These are phyloP conservation scores for Epichloe elymi DNA, from an alignment of 2,329 filamentous ascomycete species.

Conservation along the genomic window DNA sequence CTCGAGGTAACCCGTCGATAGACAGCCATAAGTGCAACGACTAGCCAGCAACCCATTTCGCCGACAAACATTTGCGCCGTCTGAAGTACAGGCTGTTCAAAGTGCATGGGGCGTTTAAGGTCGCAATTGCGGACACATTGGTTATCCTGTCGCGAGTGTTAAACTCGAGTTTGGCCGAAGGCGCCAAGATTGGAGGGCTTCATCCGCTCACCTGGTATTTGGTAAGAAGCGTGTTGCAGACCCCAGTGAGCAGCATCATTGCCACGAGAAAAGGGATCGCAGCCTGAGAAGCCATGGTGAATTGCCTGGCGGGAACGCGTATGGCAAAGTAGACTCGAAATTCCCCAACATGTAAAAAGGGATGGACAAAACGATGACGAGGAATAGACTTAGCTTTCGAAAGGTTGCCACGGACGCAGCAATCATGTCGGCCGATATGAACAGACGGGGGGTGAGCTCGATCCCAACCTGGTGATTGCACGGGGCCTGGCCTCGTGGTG, in stretches of 20 bases:
- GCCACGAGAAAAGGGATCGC: slow-evolving; percentile 74
- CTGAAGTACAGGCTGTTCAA: slow-evolving; percentile 93
- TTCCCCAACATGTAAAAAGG: not conserved
- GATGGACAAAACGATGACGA: not conserved
- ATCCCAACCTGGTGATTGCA: not conserved
- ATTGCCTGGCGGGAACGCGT: not conserved
- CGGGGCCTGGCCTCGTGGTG: not conserved
- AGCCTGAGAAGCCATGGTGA: slow-evolving; percentile 53
- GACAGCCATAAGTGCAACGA: slow-evolving; percentile 58
- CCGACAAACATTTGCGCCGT: slow-evolving; percentile 97
- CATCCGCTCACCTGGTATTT: slow-evolving; percentile 67
- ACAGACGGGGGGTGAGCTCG: not conserved
- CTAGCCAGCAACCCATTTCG: slow-evolving; percentile 91
- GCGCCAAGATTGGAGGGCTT: not conserved
- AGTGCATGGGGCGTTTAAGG: slow-evolving; percentile 52
- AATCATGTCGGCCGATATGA: not conserved
- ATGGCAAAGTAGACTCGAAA: not conserved
- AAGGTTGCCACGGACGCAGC: not conserved
- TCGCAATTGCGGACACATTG: slow-evolving; percentile 92
- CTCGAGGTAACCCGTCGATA: slow-evolving; percentile 44
- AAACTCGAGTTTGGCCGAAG: not conserved
- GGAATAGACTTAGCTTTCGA: not conserved
- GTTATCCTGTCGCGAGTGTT: slow-evolving; percentile 54
- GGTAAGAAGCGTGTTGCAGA: slow-evolving; percentile 92
- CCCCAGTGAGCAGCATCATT: slow-evolving; percentile 94